These are phyloP conservation scores for Hypoxylon sp. DNA, from an alignment of 2,329 filamentous ascomycete genomes.

Conservation along the genomic window DNA sequence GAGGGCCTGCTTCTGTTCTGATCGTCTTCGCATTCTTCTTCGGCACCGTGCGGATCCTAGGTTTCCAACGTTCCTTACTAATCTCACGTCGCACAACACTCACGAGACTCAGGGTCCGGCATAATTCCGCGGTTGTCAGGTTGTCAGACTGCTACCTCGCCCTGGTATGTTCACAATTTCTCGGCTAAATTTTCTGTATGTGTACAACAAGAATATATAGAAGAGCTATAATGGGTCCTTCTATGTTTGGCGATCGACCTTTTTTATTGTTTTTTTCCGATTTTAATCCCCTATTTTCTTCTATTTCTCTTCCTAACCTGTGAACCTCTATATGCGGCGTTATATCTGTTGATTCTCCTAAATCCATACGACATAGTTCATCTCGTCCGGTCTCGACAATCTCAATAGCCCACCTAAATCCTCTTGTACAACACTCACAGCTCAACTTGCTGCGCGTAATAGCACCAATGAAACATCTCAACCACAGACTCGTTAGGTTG, in stretches of 20 bases:
- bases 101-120: slow-evolving; percentile 12
- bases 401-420: slow-evolving; percentile 8
- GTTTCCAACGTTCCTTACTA: not conserved
- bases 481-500: slow-evolving; percentile 1
- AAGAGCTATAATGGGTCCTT: slow-evolving; percentile 1
- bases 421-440: slow-evolving; percentile 16
- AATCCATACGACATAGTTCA: not conserved
- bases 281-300: slow-evolving; percentile 3
- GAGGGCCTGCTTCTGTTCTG: not conserved
- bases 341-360: not conserved
- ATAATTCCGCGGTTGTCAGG: slow-evolving; percentile 20
- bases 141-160: slow-evolving; percentile 2
- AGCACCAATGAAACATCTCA: not conserved
- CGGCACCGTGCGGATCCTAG: slow-evolving; percentile 2
- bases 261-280: slow-evolving; percentile 4
- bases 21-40: not conserved
- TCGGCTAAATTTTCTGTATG: not conserved
- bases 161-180: slow-evolving; percentile 12
- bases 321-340: slow-evolving; percentile 1
- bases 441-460: slow-evolving; percentile 9
- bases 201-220: slow-evolving; percentile 16
- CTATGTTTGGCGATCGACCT: slow-evolving; percentile 20
- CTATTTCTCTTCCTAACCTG: not conserved
- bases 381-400: not conserved
- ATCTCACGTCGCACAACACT: slow-evolving; percentile 24